Evolutionary conservation across 2,329 filamentous ascomycete species (phyloP).

Genomic region (Talaromyces pinophilus): DNA sequence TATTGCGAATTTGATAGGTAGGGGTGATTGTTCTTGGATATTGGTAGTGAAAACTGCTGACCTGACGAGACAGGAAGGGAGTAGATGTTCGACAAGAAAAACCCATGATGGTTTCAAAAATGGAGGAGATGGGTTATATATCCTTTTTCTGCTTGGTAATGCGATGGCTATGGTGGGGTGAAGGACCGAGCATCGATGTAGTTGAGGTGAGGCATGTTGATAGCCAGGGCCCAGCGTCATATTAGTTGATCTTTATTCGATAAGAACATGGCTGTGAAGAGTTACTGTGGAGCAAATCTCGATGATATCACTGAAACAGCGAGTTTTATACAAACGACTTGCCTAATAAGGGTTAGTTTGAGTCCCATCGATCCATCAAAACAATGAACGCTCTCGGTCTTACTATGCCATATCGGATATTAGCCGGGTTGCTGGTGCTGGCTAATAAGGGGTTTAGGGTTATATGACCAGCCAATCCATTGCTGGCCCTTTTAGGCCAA

Average conservation of each 20-base stretch:
- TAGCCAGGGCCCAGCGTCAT: neutral
- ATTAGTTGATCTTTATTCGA: neutral
- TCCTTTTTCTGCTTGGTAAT: neutral
- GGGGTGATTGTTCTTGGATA: neutral
- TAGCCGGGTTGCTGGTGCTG: neutral
- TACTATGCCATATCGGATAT: neutral
- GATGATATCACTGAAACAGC: constrained; percentile 1
- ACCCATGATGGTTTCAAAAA: neutral
- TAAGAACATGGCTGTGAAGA: neutral
- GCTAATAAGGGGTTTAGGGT: neutral
- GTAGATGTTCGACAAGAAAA: neutral
- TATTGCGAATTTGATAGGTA: constrained; percentile 26
- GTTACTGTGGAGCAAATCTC: constrained; percentile 1
- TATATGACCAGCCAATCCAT: neutral
- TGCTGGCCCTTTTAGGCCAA: neutral
- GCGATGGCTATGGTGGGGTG: constrained; percentile 5
- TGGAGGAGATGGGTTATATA: neutral
- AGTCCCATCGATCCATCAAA: neutral
- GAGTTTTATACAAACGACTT: constrained; percentile 7
- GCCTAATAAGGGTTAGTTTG: neutral
- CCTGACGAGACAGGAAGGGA: neutral
- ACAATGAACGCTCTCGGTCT: neutral
- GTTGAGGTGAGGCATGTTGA: neutral
- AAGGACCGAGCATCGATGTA: neutral
- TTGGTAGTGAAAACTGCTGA: constrained; percentile 2